A percentile compares a stretch with the other conserved stretches of the same genome.
These are phyloP conservation scores for Vaccinium vitisidaea DNA, from an alignment of 148 eudicot genomes.

Conservation along the genomic window DNA sequence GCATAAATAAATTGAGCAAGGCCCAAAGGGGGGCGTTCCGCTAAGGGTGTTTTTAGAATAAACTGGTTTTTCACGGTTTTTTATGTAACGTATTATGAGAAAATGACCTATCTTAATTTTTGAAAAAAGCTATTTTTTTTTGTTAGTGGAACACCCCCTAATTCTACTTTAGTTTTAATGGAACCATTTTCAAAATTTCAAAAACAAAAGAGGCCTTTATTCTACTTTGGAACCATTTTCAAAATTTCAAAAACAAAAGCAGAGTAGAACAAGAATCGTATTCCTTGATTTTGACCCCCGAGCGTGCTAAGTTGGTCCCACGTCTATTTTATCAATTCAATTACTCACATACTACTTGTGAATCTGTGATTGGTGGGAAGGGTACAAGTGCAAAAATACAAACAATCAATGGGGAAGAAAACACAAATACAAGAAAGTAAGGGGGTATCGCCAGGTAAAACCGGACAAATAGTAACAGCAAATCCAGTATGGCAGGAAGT, in stretches of 20 bases:
- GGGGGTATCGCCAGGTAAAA: neutral
- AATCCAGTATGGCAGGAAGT: neutral
- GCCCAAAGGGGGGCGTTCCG: no score
- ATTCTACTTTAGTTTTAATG: neutral
- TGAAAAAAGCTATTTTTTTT: no score
- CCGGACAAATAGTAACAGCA: slow-evolving; percentile 1
- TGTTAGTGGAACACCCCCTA: no score
- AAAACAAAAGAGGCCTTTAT: no score
- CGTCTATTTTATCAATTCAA: neutral
- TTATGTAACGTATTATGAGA: no score
- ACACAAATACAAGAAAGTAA: neutral
- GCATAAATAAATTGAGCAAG: no score
- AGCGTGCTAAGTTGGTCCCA: neutral
- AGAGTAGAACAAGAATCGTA: neutral
- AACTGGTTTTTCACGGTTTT: no score
- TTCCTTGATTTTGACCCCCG: neutral
- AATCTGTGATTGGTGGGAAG: neutral
- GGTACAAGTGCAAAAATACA: neutral
- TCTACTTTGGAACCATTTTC: neutral
- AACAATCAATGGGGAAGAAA: slow-evolving; percentile 1
- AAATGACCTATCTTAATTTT: no score
- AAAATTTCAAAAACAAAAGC: neutral
- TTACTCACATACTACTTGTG: neutral
- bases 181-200: neutral
- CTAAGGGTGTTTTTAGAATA: no score